These are phyloP conservation scores for Neopestalotiopsis sp. DNA, from an alignment of 2,329 filamentous ascomycete genomes.

Conservation along the genomic window DNA sequence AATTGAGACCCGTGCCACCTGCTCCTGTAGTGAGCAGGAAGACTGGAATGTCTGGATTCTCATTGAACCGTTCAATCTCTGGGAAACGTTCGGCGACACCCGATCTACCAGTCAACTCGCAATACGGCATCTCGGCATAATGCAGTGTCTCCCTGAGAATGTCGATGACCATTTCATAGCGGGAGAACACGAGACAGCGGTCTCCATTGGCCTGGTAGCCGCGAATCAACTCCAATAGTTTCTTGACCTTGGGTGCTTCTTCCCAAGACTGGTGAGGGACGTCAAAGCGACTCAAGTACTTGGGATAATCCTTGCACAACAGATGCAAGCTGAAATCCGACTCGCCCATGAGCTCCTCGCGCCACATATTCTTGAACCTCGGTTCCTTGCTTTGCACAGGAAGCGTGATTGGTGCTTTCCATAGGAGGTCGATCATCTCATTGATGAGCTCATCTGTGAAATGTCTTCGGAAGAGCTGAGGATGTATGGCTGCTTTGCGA, in stretches of 20 bases:
- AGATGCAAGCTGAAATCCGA: constrained; percentile 71
- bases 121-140: constrained; percentile 74
- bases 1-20: constrained; percentile 95
- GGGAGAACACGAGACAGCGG: constrained; percentile 87
- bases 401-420: constrained; percentile 67
- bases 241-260: constrained; percentile 81
- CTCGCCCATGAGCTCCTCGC: constrained; percentile 60
- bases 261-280: constrained; percentile 58
- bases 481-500: constrained; percentile 90
- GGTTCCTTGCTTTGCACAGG: constrained; percentile 44
- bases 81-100: constrained; percentile 83
- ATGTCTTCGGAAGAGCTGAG: constrained; percentile 81
- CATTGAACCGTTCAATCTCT: constrained; percentile 86
- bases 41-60: constrained; percentile 77
- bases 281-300: constrained; percentile 58
- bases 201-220: constrained; percentile 81
- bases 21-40: constrained; percentile 94
- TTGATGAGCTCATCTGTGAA: constrained; percentile 77
- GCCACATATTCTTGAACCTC: constrained; percentile 56
- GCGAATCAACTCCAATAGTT: constrained; percentile 75
- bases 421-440: constrained; percentile 78
- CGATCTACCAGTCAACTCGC: constrained; percentile 85
- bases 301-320: constrained; percentile 65
- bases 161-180: constrained; percentile 91
- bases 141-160: constrained; percentile 85